phyloP scores from a whole-genome alignment of 306 rosid species.

The Dalbergia oliveri region DNA sequence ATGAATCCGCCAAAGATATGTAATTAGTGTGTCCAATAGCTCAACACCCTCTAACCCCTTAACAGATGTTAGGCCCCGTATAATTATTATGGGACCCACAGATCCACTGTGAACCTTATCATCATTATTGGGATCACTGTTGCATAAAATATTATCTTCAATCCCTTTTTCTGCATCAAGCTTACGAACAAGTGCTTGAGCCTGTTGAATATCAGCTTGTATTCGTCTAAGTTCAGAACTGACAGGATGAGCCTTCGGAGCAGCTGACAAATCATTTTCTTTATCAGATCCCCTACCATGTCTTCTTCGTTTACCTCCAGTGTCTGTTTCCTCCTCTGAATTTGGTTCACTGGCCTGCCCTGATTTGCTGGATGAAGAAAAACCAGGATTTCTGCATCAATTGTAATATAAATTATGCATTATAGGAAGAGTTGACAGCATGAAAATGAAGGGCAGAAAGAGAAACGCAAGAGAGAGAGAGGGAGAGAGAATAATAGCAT shows the following conservation, averaged over 20 bases:
- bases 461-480: background rate
- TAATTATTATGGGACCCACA: conserved; percentile 78
- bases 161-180: conserved; percentile 91
- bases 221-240: conserved; percentile 86
- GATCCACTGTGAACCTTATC: conserved; percentile 83
- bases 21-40: conserved; percentile 86
- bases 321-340: conserved; percentile 91
- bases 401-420: conserved; percentile 43
- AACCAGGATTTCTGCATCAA: conserved; percentile 77
- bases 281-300: conserved; percentile 76
- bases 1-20: conserved; percentile 97
- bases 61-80: conserved; percentile 87
- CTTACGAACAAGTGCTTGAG: conserved; percentile 85
- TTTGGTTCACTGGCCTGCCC: conserved; percentile 85
- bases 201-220: conserved; percentile 84
- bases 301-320: conserved; percentile 73
- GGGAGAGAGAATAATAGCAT: conserved; percentile 48
- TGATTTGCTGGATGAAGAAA: conserved; percentile 68
- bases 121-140: conserved; percentile 68
- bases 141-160: conserved; percentile 78
- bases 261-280: conserved; percentile 82
- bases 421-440: conserved; percentile 26
- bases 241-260: conserved; percentile 86
- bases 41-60: conserved; percentile 96
- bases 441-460: conserved; percentile 1